Base-by-base conservation (phyloP, 805 yeast genomes). In the Metschnikowia shivogae region DNA sequence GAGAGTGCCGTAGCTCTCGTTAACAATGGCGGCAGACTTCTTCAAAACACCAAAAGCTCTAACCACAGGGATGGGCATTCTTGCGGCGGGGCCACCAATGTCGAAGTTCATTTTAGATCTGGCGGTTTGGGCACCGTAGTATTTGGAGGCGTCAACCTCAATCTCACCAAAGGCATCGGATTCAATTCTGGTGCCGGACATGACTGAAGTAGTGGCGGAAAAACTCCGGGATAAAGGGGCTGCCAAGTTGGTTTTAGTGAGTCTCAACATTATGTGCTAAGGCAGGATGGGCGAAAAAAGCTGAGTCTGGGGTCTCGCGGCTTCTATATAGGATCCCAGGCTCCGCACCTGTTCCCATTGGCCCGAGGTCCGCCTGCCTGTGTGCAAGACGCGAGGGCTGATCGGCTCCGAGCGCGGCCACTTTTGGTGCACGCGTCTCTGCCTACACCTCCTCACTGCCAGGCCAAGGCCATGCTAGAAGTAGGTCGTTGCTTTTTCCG, bases 41-140 rank as follows among this genome's bases (percentile, higher is more conserved):
- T 92, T 92, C 69, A 93, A 77, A 41, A 92, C 67, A 70, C 99
- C 99, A 62, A 92, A 93, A 2, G 99, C 96, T 56, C 77, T 79
- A 56, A 93, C 83, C 45, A 93, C 78, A 26, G 98, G 97, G 57
- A 81, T 82, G 43, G 98, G 98, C 84, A 92, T 84, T 51, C 79
- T 77, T 64, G 93, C 98, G 56, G 89, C 81, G 13, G 78, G 76
- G 47, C 97, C 97, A 54, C 99, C 99, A 60, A 93, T 93, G 70
- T 89, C 86, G 78, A 93, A 93, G 78, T 93, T 93, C 70, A 82
- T 84, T 56, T 81, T 77, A 17, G 98, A 90, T 71, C 98, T 82
- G 62, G 86, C 90, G 50, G 99, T 93, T 73, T 93, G 99, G 36
- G 98, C 98, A 49, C 99, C 99, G 92, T 97, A 92, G 77, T 92